Conservation (phyloP, 2,329 filamentous ascomycete genomes). For the Gnomoniopsis sp. region DNA sequence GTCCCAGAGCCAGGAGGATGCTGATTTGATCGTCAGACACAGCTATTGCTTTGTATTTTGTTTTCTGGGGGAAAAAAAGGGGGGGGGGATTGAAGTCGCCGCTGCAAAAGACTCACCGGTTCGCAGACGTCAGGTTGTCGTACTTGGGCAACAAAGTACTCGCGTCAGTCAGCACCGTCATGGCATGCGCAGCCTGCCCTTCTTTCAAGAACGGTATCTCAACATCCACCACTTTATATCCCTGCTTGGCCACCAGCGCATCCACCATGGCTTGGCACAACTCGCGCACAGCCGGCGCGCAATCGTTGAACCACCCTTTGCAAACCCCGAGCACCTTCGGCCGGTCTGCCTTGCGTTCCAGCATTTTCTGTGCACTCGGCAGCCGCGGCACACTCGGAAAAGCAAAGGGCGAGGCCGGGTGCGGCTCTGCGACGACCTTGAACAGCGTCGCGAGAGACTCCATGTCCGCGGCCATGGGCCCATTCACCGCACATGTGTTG, state of each 20-base stretch:
- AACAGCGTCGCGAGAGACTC: constrained; percentile 64
- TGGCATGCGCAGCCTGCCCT: constrained; percentile 68
- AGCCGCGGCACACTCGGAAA: constrained; percentile 29
- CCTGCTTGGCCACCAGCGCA: constrained; percentile 48
- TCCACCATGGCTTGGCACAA: constrained; percentile 43
- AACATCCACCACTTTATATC: constrained; percentile 54
- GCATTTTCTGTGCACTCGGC: constrained; percentile 21
- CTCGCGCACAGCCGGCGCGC: constrained; percentile 38
- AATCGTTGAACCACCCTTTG: constrained; percentile 57
- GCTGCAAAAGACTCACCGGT: constrained; percentile 8
- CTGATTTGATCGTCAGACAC: constrained; percentile 45
- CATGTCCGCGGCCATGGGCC: constrained; percentile 66
- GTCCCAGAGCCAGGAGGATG: constrained; percentile 62
- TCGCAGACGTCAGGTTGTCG: constrained; percentile 48
- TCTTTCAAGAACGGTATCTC: constrained; percentile 56
- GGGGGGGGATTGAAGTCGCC: too few species aligned
- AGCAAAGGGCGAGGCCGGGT: constrained; percentile 55
- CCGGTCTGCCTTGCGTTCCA: constrained; percentile 19
- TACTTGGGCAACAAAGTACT: constrained; percentile 44
- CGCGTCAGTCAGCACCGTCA: constrained; percentile 68
- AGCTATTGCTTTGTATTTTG: background rate
- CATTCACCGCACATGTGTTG: constrained; percentile 61
- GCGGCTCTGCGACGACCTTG: constrained; percentile 60
- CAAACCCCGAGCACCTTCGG: constrained; percentile 60
- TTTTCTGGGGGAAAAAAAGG: background rate